Percentiles rank a stretch among this genome's conserved stretches.
Evolutionary conservation across 2,329 filamentous ascomycete species (phyloP).

Genomic region (Zymoseptoria crescenta): DNA sequence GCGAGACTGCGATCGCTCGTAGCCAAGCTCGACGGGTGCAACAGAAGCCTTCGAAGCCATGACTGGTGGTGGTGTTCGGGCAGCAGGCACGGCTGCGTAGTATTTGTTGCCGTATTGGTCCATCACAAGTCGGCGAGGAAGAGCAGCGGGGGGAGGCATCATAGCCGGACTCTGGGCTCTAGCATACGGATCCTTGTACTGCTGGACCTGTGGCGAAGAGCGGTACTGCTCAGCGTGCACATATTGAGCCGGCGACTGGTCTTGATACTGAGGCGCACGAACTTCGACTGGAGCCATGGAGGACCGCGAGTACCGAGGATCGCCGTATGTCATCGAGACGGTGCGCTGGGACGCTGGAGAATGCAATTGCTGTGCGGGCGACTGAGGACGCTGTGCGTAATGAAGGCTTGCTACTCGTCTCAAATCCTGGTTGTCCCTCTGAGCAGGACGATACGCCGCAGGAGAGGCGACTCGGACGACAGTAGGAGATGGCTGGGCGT

Average conservation of each 20-base stretch:
- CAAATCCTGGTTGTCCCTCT: conserved; percentile 40
- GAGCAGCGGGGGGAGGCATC: conserved; percentile 43
- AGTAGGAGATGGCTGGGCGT: conserved; percentile 35
- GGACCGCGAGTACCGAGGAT: conserved; percentile 28
- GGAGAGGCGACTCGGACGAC: conserved; percentile 34
- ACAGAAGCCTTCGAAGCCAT: conserved; percentile 44
- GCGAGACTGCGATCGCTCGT: conserved; percentile 55
- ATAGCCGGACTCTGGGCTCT: conserved; percentile 30
- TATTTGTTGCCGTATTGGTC: conserved; percentile 81
- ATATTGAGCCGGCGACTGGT: conserved; percentile 31
- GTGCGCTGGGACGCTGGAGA: conserved; percentile 35
- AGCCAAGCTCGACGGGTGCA: conserved; percentile 36
- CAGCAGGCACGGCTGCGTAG: conserved; percentile 46
- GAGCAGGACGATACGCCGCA: conserved; percentile 27
- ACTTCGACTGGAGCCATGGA: conserved; percentile 21
- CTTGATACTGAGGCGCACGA: conserved; percentile 23
- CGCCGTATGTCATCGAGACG: conserved; percentile 36
- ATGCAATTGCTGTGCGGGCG: conserved; percentile 34
- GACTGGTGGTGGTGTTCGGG: conserved; percentile 20
- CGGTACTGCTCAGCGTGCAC: conserved; percentile 35
- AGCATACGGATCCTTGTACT: conserved; percentile 30
- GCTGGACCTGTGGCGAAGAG: conserved; percentile 29
- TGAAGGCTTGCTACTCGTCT: conserved; percentile 42
- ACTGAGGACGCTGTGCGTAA: conserved; percentile 38
- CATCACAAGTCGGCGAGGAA: conserved; percentile 57